A percentile compares a stretch with the other conserved stretches of the same genome.
Conservation (phyloP, 2,329 filamentous ascomycete species). For the Fusarium falciforme region DNA sequence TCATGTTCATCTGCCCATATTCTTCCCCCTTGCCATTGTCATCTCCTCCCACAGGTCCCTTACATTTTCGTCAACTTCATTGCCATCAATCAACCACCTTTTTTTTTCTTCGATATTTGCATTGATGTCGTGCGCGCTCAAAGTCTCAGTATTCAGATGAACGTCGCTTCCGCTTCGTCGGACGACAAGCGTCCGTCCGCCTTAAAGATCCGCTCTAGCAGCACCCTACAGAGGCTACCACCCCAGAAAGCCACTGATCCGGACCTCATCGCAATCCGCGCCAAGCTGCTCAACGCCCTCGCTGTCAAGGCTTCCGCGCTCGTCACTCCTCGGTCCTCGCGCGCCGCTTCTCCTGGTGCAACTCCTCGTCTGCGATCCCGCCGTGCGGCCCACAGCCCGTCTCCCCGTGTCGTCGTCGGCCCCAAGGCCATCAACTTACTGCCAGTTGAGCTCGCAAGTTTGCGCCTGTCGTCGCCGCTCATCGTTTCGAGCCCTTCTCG, state of each 20-base stretch:
- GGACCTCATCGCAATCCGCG: constrained; percentile 29
- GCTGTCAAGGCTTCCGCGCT: constrained; percentile 28
- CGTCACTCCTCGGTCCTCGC: constrained; percentile 23
- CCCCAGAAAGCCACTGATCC: constrained; percentile 28
- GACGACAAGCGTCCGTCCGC: constrained; percentile 23
- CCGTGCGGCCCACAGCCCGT: constrained; percentile 1
- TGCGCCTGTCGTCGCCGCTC: constrained; percentile 49
- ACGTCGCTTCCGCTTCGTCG: constrained; percentile 2
- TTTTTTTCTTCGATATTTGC: constrained; percentile 12
- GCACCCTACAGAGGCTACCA: constrained; percentile 13
- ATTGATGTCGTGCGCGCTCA: constrained; percentile 20
- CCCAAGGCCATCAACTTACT: constrained; percentile 47
- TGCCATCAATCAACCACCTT: background rate
- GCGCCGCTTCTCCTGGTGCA: constrained; percentile 4
- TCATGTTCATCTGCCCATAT: constrained; percentile 33
- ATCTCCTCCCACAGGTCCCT: constrained; percentile 9
- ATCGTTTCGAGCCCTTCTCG: constrained; percentile 54
- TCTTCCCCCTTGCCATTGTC: constrained; percentile 24
- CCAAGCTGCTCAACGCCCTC: constrained; percentile 21
- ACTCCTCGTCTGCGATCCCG: background rate
- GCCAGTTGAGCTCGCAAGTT: constrained; percentile 48
- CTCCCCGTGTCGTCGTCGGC: constrained; percentile 51
- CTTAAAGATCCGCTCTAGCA: constrained; percentile 27
- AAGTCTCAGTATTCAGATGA: background rate
- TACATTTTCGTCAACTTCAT: background rate